Evolutionary conservation across 2,329 filamentous ascomycete genomes (phyloP), one percentile per base, ranked within the genome.

Genomic region (Cladophialophora psammophila): DNA sequence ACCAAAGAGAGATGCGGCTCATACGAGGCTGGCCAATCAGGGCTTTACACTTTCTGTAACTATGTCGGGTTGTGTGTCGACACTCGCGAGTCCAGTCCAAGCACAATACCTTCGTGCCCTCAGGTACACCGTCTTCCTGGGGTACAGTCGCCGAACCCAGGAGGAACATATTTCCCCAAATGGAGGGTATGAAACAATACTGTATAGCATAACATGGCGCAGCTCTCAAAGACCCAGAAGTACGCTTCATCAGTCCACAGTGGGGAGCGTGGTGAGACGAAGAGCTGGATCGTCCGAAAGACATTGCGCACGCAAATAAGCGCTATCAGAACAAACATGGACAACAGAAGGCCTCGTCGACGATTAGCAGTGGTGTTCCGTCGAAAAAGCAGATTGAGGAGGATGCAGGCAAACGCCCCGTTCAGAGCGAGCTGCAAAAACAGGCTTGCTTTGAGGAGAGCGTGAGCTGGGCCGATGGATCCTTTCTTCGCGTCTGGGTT

Each of bases 191-290:
- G 65, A 18, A 67, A 67, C 18, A 64, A 7, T 3, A 36, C 61
- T 15, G 68, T 66, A 20, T 56, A 70, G 10, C 35, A 6, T 31
- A 70, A 3, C 59, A 70, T 66, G 15, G 55, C 38, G 13, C 36
- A 52, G 9, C 45, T 66, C 48, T 70, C 68, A 54, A 70, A 68
- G 10, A 70, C 63, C 66, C 68, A 70, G 45, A 68, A 68, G 34
- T 63, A 68, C 15, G 38, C 68, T 31, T 70, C 68, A 3, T 50
- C 10, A 2, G 45, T 63, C 68, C 68, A 70, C 18, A 66, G 10
- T 5, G 18, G 32, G 5, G 66, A 68, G 10, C 35, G 20, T 8
- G 68, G 60, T 7, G 68, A 42, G 18, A 38, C 60, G 35, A 70
- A 70, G 36, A 68, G 63, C 68, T 70, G 68, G 8, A 70, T 45